These are phyloP conservation scores for Leccinellum albellum DNA, from an alignment of 768 basidiomycete species.

Conservation along the genomic window DNA sequence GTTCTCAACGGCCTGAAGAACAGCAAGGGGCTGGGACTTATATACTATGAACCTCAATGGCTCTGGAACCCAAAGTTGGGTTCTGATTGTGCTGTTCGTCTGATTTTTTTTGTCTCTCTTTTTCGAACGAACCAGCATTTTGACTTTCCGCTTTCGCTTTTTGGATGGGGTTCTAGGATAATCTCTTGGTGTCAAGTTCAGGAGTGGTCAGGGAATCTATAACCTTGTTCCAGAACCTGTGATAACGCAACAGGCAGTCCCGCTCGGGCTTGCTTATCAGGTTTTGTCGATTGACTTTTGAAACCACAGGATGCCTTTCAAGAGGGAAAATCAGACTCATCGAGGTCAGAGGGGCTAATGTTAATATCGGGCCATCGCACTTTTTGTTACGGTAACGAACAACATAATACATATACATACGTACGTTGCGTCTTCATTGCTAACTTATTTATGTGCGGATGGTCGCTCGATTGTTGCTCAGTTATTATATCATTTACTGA, in stretches of 20 bases:
- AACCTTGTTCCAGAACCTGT: not conserved
- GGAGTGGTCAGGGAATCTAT: slow-evolving; percentile 7
- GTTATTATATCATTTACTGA: no score
- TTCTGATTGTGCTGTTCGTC: slow-evolving; percentile 12
- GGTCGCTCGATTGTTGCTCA: no score
- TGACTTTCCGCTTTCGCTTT: not conserved
- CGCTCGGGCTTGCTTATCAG: not conserved
- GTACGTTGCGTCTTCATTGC: no score
- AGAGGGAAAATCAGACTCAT: no score
- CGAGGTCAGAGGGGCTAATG: not conserved
- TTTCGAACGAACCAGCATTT: not conserved
- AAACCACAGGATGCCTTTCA: not conserved
- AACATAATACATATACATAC: no score
- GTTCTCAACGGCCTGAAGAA: not conserved
- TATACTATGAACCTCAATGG: slow-evolving; percentile 14
- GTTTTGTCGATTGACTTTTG: not conserved
- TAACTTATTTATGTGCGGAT: no score
- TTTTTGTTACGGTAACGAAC: no score
- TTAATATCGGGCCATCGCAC: not conserved
- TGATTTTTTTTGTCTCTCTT: not conserved
- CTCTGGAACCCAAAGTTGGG: not conserved
- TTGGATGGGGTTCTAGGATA: slow-evolving; percentile 1
- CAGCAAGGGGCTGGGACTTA: slow-evolving; percentile 9
- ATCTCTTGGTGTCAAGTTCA: slow-evolving; percentile 2
- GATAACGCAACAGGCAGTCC: not conserved